Percentiles rank a stretch among this genome's conserved stretches.
phyloP scores from a whole-genome alignment of 495 filamentous ascomycete species.

The Bacidia gigantensis region DNA sequence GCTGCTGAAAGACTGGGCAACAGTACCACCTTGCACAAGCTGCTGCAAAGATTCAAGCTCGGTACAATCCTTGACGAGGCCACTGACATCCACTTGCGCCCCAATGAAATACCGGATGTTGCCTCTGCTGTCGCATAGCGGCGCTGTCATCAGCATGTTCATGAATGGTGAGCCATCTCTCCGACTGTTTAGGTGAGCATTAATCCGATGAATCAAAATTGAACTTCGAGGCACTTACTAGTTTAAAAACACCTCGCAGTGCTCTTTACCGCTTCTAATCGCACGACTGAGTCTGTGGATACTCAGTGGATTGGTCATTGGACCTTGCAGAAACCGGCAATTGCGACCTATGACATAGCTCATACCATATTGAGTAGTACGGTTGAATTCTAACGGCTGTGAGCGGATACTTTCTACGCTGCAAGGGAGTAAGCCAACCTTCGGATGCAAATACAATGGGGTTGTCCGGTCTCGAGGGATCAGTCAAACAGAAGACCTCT shows the following conservation, averaged over 20 bases:
- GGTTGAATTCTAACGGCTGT: slow-evolving; percentile 38
- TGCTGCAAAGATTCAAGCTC: slow-evolving; percentile 44
- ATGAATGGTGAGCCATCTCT: slow-evolving; percentile 56
- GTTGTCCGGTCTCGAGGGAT: slow-evolving; percentile 59
- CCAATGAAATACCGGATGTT: slow-evolving; percentile 49
- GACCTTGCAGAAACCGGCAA: slow-evolving; percentile 54
- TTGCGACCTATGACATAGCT: slow-evolving; percentile 47
- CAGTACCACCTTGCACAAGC: slow-evolving; percentile 24
- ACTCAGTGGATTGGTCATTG: slow-evolving; percentile 39
- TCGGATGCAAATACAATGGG: slow-evolving; percentile 69
- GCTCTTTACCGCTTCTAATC: slow-evolving; percentile 42
- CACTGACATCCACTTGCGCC: slow-evolving; percentile 47
- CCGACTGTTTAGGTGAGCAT: slow-evolving; percentile 26
- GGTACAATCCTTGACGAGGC: slow-evolving; percentile 41
- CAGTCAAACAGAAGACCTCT: slow-evolving; percentile 66
- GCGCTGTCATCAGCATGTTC: slow-evolving; percentile 52
- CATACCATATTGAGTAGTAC: slow-evolving; percentile 49
- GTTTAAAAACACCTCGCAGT: slow-evolving; percentile 56
- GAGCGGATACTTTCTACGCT: not conserved
- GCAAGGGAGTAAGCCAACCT: slow-evolving; percentile 29
- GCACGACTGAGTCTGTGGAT: slow-evolving; percentile 43
- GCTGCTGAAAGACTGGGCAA: not conserved
- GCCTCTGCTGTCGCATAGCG: slow-evolving; percentile 47
- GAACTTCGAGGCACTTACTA: slow-evolving; percentile 36
- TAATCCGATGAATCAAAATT: not conserved